Conservation (phyloP, 2,329 filamentous ascomycete species). For the Lasiodiplodia hormozganensis region DNA sequence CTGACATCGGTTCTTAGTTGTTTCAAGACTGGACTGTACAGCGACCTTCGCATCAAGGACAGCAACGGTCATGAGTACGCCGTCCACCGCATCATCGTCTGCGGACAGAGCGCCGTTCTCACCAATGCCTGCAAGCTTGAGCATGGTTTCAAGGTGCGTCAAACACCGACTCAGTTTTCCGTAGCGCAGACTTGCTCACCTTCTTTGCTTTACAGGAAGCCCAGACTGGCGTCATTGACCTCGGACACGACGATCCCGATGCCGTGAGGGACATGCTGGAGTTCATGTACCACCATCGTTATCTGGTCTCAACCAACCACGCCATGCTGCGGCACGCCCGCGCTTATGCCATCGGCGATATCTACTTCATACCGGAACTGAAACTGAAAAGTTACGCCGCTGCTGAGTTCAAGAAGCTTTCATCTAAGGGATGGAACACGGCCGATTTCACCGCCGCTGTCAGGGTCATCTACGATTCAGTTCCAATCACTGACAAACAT, state of each 20-base stretch:
- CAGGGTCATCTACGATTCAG: neutral
- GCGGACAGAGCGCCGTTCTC: neutral
- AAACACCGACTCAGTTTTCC: too few relatives aligned
- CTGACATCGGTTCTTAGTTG: neutral
- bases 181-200: neutral
- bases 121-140: neutral
- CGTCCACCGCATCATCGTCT: neutral
- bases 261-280: slow-evolving; percentile 81
- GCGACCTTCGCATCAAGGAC: neutral
- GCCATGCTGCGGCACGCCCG: neutral
- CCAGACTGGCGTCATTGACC: slow-evolving; percentile 58
- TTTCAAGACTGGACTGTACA: neutral
- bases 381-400: neutral
- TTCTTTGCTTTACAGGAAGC: neutral
- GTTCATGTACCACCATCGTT: slow-evolving; percentile 67
- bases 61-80: neutral
- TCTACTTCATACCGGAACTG: neutral
- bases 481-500: neutral
- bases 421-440: neutral
- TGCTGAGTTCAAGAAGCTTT: neutral
- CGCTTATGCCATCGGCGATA: neutral
- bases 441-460: neutral
- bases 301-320: too few relatives aligned
- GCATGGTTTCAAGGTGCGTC: neutral
- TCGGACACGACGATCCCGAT: slow-evolving; percentile 71